phyloP scores from a whole-genome alignment of 2,329 filamentous ascomycete genomes.

The Lachnum nothofagi region DNA sequence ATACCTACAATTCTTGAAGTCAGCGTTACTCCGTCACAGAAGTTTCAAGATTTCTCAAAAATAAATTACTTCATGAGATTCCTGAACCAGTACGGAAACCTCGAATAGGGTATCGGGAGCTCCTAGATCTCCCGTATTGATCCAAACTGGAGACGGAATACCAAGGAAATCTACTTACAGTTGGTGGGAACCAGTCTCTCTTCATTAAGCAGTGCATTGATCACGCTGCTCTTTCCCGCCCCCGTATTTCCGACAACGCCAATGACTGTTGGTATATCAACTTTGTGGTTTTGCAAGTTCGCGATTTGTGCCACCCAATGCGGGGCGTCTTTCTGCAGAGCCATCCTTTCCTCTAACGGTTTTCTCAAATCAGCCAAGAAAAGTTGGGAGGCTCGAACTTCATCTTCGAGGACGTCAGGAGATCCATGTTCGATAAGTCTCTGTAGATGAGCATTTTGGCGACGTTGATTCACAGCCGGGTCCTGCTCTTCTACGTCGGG shows the following conservation, averaged over 20 bases:
- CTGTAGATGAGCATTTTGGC: conserved; percentile 22
- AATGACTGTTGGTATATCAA: conserved; percentile 24
- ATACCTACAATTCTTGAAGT: too few relatives aligned
- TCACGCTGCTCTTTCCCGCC: conserved; percentile 26
- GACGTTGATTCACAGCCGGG: not conserved
- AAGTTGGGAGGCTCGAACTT: conserved; percentile 18
- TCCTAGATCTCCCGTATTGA: too few relatives aligned
- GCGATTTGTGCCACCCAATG: conserved; percentile 28
- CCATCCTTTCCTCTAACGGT: conserved; percentile 16
- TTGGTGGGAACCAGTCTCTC: conserved; percentile 42
- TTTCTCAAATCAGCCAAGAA: conserved; percentile 24
- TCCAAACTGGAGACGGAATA: not conserved
- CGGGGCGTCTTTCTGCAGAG: conserved; percentile 17
- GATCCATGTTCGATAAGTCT: conserved; percentile 20
- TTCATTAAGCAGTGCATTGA: conserved; percentile 40
- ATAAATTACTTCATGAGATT: too few relatives aligned
- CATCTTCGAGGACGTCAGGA: conserved; percentile 24
- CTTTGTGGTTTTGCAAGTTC: conserved; percentile 20
- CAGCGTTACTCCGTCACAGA: too few relatives aligned
- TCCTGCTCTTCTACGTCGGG: not conserved
- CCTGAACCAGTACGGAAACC: too few relatives aligned
- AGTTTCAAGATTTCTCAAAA: too few relatives aligned
- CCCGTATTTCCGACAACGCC: conserved; percentile 28
- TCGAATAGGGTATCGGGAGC: too few relatives aligned
- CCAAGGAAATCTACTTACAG: conserved; percentile 7